Base-by-base conservation (phyloP, 192 early-diverging fungal species). In the Dispira simplex region DNA sequence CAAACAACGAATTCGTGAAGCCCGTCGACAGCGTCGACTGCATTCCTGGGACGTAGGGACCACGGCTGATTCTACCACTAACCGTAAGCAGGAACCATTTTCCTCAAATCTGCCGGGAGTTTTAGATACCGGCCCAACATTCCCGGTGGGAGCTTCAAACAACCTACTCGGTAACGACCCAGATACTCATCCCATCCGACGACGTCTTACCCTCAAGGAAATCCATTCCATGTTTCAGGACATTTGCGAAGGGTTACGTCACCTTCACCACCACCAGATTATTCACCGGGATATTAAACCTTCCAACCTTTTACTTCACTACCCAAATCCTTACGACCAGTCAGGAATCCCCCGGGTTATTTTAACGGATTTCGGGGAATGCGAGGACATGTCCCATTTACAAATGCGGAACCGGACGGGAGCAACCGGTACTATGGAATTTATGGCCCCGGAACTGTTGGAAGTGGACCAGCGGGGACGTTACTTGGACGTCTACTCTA, bases 311-410 rank as follows among this genome's bases (percentile, higher is more conserved):
- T 73, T 98, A 27, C 71, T 98, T 28, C 86, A 86, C 23, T 97
- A 83, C 70, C 65, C 71, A 21, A 67, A 73, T 56, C 70, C 68
- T 0, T 59, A 54, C 54, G 65, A 69, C 60, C 69, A 57, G 44
- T 68, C 64, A 65, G 71, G 65, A 67, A 76, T 74, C 21, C 93
- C 94, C 1, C 77, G 86, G 14, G 76, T 98, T 8, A 71, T 98
- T 63, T 85, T 98, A 49, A 92, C 92, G 0, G 95, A 98, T 76
- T 98, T 98, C 81, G 95, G 95, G 65, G 95, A 98, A 67, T 98
- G 95, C 75, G 95, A 95, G 70, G 76, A 92, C 20, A 62, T 91
- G 43, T 84, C 84, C 32, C 84, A 88, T 14, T 45, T 76, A 3
- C 71, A 81, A 44, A 79, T 82, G 54, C 77, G 85, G 13, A 77